Evolutionary conservation across 306 rosid species (phyloP), one percentile per base, ranked within the genome.

Genomic region (Abrus precatorius): DNA sequence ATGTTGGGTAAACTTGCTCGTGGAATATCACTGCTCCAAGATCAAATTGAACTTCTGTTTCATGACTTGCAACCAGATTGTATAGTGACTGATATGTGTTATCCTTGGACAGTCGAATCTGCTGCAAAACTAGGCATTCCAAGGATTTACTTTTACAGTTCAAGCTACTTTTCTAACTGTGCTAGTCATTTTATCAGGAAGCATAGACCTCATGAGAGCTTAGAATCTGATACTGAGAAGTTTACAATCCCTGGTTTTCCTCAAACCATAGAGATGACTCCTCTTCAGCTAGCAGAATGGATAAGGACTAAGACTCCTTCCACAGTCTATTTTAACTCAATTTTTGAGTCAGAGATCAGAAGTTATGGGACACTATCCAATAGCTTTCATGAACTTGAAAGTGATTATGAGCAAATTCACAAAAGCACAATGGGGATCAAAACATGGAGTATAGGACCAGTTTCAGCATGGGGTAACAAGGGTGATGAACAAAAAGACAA

Each of bases 31-130:
- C 11, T 69, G 73, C 73, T 82, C 38, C 10, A 60, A 69, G 50
- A 27, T 52, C 78, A 69, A 50, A 69, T 61, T 60, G 84, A 80
- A 43, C 33, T 3, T 49, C 40, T 80, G 36, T 40, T 80, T 9
- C 74, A 50, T 4, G 79, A 72, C 29, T 48, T 62, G 0, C 29
- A 52, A 13, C 79, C 84, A 0, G 84, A 80, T 50, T 80, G 82
- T 43, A 28, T 82, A 49, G 78, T 82, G 43, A 69, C 78, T 9
- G 85, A 82, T 9, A 82, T 82, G 85, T 10, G 3, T 0, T 69
- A 69, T 69, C 78, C 82, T 57, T 82, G 85, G 85, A 82, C 85
- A 10, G 78, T 76, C 40, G 82, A 82, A 6, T 72, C 78, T 1
- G 84, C 84, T 28, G 73, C 29, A 3, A 72, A 63, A 41, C 66